Evolutionary conservation across 139 green algal genomes (phyloP).

Genomic region (Asterochloris sp.): DNA sequence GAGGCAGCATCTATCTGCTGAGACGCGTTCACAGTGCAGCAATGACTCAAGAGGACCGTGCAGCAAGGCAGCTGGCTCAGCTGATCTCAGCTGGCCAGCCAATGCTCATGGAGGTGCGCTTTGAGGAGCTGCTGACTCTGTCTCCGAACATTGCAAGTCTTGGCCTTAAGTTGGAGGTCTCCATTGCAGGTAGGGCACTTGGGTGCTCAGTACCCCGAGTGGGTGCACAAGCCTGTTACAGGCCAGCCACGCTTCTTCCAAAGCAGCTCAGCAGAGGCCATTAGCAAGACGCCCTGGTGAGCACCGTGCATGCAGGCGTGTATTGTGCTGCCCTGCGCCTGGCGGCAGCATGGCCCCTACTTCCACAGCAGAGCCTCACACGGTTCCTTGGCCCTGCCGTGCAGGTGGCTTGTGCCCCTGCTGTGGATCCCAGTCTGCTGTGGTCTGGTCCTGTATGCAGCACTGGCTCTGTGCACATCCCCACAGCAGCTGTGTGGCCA

Average conservation of each 20-base stretch:
- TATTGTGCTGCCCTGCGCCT: too few relatives aligned
- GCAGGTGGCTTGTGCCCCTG: conserved; percentile 81
- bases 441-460: background rate
- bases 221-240: conserved; percentile 71
- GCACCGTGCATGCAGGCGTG: background rate
- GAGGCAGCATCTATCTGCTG: too few relatives aligned
- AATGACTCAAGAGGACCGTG: too few relatives aligned
- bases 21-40: too few relatives aligned
- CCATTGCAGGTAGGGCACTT: conserved; percentile 51
- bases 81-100: too few relatives aligned
- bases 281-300: conserved; percentile 73
- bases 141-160: too few relatives aligned
- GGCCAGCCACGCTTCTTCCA: conserved; percentile 82
- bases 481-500: background rate
- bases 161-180: too few relatives aligned
- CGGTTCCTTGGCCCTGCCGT: background rate
- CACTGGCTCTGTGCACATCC: background rate
- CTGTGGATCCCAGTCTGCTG: conserved; percentile 79
- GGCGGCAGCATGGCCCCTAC: too few relatives aligned
- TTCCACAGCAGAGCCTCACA: background rate
- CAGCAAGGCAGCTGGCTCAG: too few relatives aligned
- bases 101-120: too few relatives aligned
- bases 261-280: conserved; percentile 46
- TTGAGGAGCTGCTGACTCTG: too few relatives aligned
- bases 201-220: conserved; percentile 64